Evolutionary conservation across 768 basidiomycete genomes (phyloP), one percentile per base, ranked within the genome.

Genomic region (Lactifluus piperatus): DNA sequence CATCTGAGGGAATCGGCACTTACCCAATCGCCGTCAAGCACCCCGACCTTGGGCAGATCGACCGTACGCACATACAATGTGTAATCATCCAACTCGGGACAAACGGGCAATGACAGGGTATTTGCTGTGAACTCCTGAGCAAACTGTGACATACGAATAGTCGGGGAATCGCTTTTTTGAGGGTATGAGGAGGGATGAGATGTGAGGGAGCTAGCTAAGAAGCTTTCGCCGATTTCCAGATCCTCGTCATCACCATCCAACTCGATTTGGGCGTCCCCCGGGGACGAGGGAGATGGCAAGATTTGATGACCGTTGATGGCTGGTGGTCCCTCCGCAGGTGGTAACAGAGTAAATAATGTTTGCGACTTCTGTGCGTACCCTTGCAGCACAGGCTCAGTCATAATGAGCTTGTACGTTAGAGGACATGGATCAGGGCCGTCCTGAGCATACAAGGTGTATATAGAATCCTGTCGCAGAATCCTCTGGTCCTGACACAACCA

Each of bases 21-120:
- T 70, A 88, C 91, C 91, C 91, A 93, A 67, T 91, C 90, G 32
- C 85, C 85, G 62, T 81, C 79, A 51, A 89, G 74, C 6, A 85
- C 68, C 14, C 91, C 89, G 43, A 88, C 72, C 53, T 75, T 79
- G 39, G 80, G 78, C 16, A 93, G 74, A 58, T 87, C 83, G n/a
- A 75, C 66, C 2, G 86, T 82, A 32, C 78, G 77, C 34, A 88
- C 64, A 68, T 85, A 88, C 0, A 90, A 64, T 3, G 84, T 79
- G 43, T 71, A 73, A 51, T 85, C 78, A 54, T 85, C 82, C 36
- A 76, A 65, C 10, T 68, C 50, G 1, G 43, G 16, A 29, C 76
- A 72, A 13, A 75, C 63, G 2, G 74, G 73, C 2, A 63, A 60
- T 32, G 65, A 58, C 39, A 82, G 66, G 10, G 74, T 64, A 16